These are phyloP conservation scores for Acrasis kona DNA, from an alignment of 78 protist genomes.

Conservation along the genomic window DNA sequence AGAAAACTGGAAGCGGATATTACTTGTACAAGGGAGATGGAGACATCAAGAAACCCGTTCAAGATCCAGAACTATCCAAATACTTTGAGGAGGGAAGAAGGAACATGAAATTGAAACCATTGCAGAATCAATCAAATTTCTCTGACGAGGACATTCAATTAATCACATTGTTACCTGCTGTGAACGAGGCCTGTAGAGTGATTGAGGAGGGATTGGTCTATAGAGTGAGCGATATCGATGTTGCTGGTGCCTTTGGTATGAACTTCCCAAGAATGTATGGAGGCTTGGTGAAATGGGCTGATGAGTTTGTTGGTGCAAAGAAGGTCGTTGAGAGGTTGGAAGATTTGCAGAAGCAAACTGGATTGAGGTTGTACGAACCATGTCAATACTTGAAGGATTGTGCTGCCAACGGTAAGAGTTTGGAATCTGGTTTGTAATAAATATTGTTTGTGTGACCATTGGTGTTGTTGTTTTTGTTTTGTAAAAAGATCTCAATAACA, in stretches of 20 bases:
- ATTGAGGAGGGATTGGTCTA: slow-evolving; percentile 24
- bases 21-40: slow-evolving; percentile 28
- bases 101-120: neutral
- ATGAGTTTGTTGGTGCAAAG: slow-evolving; percentile 33
- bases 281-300: slow-evolving; percentile 52
- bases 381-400: slow-evolving; percentile 32
- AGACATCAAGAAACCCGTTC: neutral
- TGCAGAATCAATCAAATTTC: neutral
- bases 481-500: too few relatives aligned
- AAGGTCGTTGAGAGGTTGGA: slow-evolving; percentile 21
- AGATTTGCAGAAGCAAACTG: neutral
- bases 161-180: slow-evolving; percentile 17
- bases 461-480: too few relatives aligned
- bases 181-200: slow-evolving; percentile 33
- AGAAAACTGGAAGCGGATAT: slow-evolving; percentile 32
- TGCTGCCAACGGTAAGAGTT: slow-evolving; percentile 33
- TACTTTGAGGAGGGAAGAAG: neutral
- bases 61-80: neutral
- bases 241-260: slow-evolving; percentile 28
- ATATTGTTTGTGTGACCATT: too few relatives aligned
- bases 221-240: slow-evolving; percentile 36
- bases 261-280: slow-evolving; percentile 33
- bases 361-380: slow-evolving; percentile 47
- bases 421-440: neutral
- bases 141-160: slow-evolving; percentile 29